Evolutionary conservation across 164 flowering plant genomes (phyloP).

Genomic region (Cinnamomum chago): DNA sequence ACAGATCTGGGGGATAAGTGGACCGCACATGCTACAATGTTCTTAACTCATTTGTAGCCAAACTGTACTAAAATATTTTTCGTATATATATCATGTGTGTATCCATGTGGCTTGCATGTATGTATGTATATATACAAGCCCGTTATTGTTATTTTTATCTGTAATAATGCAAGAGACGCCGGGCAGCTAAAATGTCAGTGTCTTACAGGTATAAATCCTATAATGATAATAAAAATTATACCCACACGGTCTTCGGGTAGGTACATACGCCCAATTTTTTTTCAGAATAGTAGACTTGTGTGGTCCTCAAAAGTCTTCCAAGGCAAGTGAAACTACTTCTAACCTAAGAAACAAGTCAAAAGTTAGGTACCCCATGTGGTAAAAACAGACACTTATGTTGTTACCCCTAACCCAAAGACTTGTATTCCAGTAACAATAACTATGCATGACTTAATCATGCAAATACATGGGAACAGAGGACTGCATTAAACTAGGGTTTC

Average conservation of each 20-base stretch:
- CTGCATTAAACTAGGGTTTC: neutral
- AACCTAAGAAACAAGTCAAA: constrained; percentile 15
- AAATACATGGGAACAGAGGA: neutral
- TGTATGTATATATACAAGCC: too few species aligned
- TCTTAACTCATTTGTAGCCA: too few species aligned
- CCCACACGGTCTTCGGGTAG: neutral
- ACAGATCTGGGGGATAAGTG: too few species aligned
- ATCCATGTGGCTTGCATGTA: too few species aligned
- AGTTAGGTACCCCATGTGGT: constrained; percentile 9
- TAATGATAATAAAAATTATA: neutral
- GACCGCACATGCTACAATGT: too few species aligned
- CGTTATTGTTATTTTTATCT: too few species aligned
- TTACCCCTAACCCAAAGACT: constrained; percentile 9
- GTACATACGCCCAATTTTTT: neutral
- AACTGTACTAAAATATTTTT: too few species aligned
- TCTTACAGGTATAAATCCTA: neutral
- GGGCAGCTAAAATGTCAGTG: constrained; percentile 11
- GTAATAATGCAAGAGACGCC: neutral
- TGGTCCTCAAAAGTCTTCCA: constrained; percentile 14
- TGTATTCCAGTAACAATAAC: neutral
- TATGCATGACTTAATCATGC: neutral
- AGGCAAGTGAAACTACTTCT: constrained; percentile 11
- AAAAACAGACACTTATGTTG: constrained; percentile 1
- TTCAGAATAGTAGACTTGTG: constrained; percentile 2
- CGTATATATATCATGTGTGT: too few species aligned